Evolutionary conservation across 2,329 filamentous ascomycete genomes (phyloP), one percentile per base, ranked within the genome.

Genomic region (Tolypocladium amazonense): DNA sequence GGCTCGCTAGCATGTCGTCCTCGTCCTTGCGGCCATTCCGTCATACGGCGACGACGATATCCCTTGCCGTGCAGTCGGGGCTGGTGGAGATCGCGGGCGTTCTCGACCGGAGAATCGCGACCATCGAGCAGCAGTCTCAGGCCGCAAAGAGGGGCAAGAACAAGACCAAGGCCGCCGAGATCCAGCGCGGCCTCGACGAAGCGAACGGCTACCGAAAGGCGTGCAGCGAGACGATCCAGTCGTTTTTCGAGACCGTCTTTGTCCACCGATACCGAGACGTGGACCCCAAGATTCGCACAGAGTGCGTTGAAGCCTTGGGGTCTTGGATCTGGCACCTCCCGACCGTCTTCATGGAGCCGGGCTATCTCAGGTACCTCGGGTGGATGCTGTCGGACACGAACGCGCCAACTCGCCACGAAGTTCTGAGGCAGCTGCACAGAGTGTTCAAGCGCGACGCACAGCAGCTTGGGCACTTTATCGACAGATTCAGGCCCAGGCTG

Each of bases 261-360:
- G 88, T 97, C 37, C 93, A 99, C 73, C 87, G 94, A 56, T 99
- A 97, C 73, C 89, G 94, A 62, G 94, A 99, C 70, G 85, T 97
- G 37, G 94, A 99, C 68, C 85, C 90, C 8, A 89, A 85, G 67
- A 96, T 99, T 65, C 85, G 94, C 58, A 86, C 88, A 0, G 93
- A 97, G 68, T 97, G 93, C 69, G 87, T 96, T 30, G 86, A 89
- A 63, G 90, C 91, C 18, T 80, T 99, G 11, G 92, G 92, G 35
- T 83, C 86, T 47, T 99, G 94, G 94, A 95, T 97, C 65, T 83
- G 87, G 70, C 84, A 84, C 14, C 85, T 96, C 57, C 90, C 92
- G 2, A 90, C 91, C 55, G 83, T 90, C 54, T 99, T 96, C 75
- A 90, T 97, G 72, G 90, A 97, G 65, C 91, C 91, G 1, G 83